These are phyloP conservation scores for Collybia sordida DNA, from an alignment of 768 basidiomycete genomes.

Conservation along the genomic window DNA sequence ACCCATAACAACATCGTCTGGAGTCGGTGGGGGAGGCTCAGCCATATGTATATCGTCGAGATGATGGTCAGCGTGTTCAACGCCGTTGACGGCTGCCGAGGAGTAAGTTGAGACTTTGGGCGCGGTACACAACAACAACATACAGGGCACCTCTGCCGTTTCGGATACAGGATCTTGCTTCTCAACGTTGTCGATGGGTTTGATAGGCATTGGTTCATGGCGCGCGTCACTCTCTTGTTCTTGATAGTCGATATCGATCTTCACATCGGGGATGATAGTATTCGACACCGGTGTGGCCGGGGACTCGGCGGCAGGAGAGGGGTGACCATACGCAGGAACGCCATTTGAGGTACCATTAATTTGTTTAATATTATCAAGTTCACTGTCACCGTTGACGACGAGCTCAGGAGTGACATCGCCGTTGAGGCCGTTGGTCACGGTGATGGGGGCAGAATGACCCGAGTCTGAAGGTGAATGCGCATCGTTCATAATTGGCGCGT, in stretches of 20 bases:
- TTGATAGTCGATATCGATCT: slow-evolving; percentile 61
- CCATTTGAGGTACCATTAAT: slow-evolving; percentile 24
- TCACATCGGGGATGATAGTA: slow-evolving; percentile 48
- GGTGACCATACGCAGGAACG: slow-evolving; percentile 26
- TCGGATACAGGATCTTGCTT: slow-evolving; percentile 41
- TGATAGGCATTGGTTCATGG: slow-evolving; percentile 56
- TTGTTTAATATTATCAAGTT: slow-evolving; percentile 6
- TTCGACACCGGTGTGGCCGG: slow-evolving; percentile 62
- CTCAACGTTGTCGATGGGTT: slow-evolving; percentile 37
- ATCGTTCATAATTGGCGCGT: slow-evolving; percentile 70
- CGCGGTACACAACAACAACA: slow-evolving; percentile 21
- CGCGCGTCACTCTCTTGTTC: slow-evolving; percentile 70
- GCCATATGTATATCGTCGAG: slow-evolving; percentile 59
- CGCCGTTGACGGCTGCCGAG: slow-evolving; percentile 27
- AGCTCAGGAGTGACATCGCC: slow-evolving; percentile 20
- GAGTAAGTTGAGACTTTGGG: slow-evolving; percentile 21
- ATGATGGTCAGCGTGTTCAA: slow-evolving; percentile 27
- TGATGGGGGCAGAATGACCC: slow-evolving; percentile 27
- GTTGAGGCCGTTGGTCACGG: slow-evolving; percentile 38
- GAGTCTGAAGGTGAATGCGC: slow-evolving; percentile 34
- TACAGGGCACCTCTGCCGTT: slow-evolving; percentile 53
- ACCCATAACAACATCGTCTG: slow-evolving; percentile 40
- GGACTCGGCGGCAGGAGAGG: slow-evolving; percentile 48
- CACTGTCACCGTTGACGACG: slow-evolving; percentile 38
- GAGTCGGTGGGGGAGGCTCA: slow-evolving; percentile 32